A percentile compares a stretch with the other conserved stretches of the same genome.
Conservation (phyloP, 1,284 basidiomycete genomes). For the Uromyces viciae-fabae region DNA sequence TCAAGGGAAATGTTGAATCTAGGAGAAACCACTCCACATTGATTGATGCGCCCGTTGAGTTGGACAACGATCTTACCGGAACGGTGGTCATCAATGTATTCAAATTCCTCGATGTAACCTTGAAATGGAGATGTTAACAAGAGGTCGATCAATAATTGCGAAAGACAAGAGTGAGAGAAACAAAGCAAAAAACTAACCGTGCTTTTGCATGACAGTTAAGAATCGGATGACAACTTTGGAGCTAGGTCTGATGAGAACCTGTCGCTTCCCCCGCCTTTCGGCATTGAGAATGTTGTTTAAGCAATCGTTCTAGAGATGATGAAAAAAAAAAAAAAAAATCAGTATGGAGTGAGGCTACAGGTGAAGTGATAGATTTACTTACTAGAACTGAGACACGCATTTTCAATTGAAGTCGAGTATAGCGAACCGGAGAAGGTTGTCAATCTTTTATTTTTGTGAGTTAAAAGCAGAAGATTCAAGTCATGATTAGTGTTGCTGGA, state of each 20-base stretch:
- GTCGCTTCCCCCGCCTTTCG: slow-evolving; percentile 91
- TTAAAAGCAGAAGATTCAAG: neutral
- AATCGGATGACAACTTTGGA: slow-evolving; percentile 96
- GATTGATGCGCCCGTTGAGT: slow-evolving; percentile 97
- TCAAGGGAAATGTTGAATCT: slow-evolving; percentile 93
- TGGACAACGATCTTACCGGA: slow-evolving; percentile 98
- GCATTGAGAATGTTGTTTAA: slow-evolving; percentile 97
- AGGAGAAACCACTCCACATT: slow-evolving; percentile 93
- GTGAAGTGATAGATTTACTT: neutral
- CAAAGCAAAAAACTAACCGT: slow-evolving; percentile 65
- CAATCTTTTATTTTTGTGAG: no score
- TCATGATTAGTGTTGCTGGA: slow-evolving; percentile 35
- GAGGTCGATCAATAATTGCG: slow-evolving; percentile 47
- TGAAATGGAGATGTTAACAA: neutral
- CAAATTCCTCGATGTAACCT: slow-evolving; percentile 99
- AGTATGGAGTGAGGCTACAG: neutral
- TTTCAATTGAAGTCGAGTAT: slow-evolving; percentile 19
- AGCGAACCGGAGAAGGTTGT: neutral
- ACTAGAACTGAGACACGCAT: slow-evolving; percentile 52
- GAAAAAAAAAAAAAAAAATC: neutral
- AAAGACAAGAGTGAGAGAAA: slow-evolving; percentile 49
- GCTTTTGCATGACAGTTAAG: slow-evolving; percentile 92
- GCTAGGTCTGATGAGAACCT: slow-evolving; percentile 89
- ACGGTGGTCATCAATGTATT: slow-evolving; percentile 98
- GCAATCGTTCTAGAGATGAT: slow-evolving; percentile 65